Evolutionary conservation across 352 stramenopile species (phyloP).

Genomic region (Paralagenidium karlingii): DNA sequence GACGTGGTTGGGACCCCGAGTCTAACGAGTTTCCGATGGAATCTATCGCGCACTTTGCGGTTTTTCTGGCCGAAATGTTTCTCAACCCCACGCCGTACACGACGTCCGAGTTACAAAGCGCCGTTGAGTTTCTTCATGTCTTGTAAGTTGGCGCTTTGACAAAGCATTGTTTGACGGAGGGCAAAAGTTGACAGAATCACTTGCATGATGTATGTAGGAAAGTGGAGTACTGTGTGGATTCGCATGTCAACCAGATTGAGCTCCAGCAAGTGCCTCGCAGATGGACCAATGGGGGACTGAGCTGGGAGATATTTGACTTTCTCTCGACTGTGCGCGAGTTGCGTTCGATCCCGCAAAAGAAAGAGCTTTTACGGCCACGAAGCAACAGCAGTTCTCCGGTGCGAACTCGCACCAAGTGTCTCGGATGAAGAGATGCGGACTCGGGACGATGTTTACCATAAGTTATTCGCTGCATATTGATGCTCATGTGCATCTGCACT

Average conservation of each 20-base stretch:
- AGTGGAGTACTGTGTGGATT: constrained; percentile 24
- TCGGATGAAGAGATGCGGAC: no score
- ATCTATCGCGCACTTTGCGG: constrained; percentile 63
- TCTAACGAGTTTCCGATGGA: constrained; percentile 58
- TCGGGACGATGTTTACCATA: no score
- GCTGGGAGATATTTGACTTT: constrained; percentile 49
- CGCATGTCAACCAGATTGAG: constrained; percentile 8
- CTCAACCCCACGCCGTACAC: constrained; percentile 43
- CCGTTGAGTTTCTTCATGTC: constrained; percentile 71
- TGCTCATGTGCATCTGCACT: no score
- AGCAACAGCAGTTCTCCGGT: no score
- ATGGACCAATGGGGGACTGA: constrained; percentile 22
- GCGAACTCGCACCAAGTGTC: no score
- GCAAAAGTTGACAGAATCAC: not conserved
- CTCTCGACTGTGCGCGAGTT: constrained; percentile 71
- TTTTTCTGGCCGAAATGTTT: constrained; percentile 60
- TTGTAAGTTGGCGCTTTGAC: constrained; percentile 42
- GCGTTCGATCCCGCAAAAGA: constrained; percentile 51
- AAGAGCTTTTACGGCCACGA: no score
- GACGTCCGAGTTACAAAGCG: constrained; percentile 37
- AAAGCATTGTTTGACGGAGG: no score
- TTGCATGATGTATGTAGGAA: constrained; percentile 11
- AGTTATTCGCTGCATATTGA: no score
- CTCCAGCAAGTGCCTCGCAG: not conserved
- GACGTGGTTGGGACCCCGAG: constrained; percentile 46